phyloP scores from a whole-genome alignment of 2,329 filamentous ascomycete genomes.

The Purpureocillium takamizusanense region DNA sequence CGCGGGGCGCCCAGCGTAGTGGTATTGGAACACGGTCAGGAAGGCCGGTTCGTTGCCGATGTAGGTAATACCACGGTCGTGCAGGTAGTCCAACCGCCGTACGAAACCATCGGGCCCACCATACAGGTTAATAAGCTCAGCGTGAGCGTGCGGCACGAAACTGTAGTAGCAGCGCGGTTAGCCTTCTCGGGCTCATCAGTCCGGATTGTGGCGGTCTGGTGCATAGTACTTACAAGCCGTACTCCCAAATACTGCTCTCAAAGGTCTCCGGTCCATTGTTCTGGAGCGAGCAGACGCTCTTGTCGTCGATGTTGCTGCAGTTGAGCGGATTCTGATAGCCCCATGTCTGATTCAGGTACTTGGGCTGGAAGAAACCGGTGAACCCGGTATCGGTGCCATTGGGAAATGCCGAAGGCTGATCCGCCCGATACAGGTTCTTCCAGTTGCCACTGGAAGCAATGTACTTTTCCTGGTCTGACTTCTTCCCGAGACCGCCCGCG shows the following conservation, averaged over 20 bases:
- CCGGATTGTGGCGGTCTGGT: too few relatives aligned
- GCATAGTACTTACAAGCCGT: constrained; percentile 47
- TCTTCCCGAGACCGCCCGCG: constrained; percentile 45
- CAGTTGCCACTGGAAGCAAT: constrained; percentile 52
- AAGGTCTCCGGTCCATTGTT: constrained; percentile 59
- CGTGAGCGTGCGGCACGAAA: constrained; percentile 46
- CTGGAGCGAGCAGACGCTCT: constrained; percentile 50
- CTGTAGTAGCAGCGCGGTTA: too few relatives aligned
- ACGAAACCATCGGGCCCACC: constrained; percentile 51
- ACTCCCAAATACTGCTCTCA: constrained; percentile 65
- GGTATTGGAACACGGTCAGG: constrained; percentile 57
- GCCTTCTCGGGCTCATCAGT: neutral
- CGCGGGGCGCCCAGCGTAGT: constrained; percentile 57
- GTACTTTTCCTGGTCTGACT: constrained; percentile 51
- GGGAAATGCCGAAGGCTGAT: constrained; percentile 44
- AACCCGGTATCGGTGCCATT: constrained; percentile 55
- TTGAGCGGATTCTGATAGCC: constrained; percentile 58
- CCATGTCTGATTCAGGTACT: constrained; percentile 59
- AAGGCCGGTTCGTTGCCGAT: constrained; percentile 56
- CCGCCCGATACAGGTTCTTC: constrained; percentile 54
- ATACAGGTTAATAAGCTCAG: constrained; percentile 44
- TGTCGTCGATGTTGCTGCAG: constrained; percentile 46
- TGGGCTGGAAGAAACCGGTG: constrained; percentile 61
- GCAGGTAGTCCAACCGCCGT: constrained; percentile 52
- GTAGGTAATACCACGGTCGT: constrained; percentile 55